Evolutionary conservation across 495 filamentous ascomycete genomes (phyloP), one percentile per base, ranked within the genome.

Genomic region (Elaphomyces granulatus): DNA sequence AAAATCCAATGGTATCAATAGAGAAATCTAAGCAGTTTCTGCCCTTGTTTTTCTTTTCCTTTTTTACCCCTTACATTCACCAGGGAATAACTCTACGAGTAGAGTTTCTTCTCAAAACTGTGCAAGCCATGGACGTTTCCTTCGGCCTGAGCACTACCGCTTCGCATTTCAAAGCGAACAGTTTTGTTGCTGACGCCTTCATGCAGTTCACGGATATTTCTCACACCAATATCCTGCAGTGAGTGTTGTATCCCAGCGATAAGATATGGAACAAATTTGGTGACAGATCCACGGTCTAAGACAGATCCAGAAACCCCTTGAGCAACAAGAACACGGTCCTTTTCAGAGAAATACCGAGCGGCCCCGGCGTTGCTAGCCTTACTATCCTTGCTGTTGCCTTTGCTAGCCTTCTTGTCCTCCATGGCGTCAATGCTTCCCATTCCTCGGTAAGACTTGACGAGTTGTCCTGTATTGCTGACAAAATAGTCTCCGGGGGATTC

Each of bases 391-490:
- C 53, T 59, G n/a, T n/a, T n/a, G 41, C 55, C 60, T 35, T 57
- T 60, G 20, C 78, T 83, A 15, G 85, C 80, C 68, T 94, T 96
- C 73, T 85, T 92, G 61, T 95, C 88, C 61, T 99, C 92, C 90
- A 99, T 99, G 40, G 88, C 90, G 52, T 94, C 90, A 54, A 99
- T 99, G 53, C 74, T 81, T 48, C 90, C 90, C 90, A 99, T 99
- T 36, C 90, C 90, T 60, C 90, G 78, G 70, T 99, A 99, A 37
- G 90, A 87, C 71, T 99, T 99, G 59, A 96, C 88, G 20, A 99
- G 77, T 71, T 95, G 85, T 19, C 90, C 90, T 57, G 95, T 90
- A 36, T 79, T 76, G 53, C 81, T 86, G 44, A 99, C 83, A 53
- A 88, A 95, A 50, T 94, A 99, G 45, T 93, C 86, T 28, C 90